A percentile compares a stretch with the other conserved stretches of the same genome.
Conservation (phyloP, 2,329 filamentous ascomycete species). For the Xylariaceae sp. region DNA sequence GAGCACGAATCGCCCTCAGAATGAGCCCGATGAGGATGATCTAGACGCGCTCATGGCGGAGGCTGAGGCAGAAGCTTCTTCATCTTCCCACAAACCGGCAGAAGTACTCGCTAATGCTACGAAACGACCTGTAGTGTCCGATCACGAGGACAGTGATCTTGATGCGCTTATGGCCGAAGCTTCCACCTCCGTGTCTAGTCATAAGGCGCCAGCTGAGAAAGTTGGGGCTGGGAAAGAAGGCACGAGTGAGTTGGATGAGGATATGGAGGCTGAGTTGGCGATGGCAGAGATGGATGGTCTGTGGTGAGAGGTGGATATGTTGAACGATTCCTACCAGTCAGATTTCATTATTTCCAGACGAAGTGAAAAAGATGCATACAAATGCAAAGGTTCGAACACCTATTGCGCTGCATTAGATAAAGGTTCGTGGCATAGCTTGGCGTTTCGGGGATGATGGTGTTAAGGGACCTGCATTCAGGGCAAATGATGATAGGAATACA, state of each 20-base stretch:
- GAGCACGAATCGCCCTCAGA: background rate
- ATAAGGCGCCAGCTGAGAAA: background rate
- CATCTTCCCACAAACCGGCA: background rate
- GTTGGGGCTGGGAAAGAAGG: background rate
- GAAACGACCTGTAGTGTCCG: too few relatives aligned
- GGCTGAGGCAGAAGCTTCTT: slow-evolving; percentile 8
- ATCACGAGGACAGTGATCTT: too few relatives aligned
- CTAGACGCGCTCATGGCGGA: slow-evolving; percentile 21
- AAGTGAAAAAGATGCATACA: too few relatives aligned
- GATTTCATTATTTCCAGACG: too few relatives aligned
- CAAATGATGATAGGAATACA: too few relatives aligned
- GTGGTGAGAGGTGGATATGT: slow-evolving; percentile 37
- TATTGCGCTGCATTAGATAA: too few relatives aligned
- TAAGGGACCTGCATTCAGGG: too few relatives aligned
- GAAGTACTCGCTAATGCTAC: too few relatives aligned
- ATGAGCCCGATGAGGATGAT: slow-evolving; percentile 16
- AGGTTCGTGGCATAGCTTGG: too few relatives aligned
- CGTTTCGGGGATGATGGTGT: too few relatives aligned
- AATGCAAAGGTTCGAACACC: too few relatives aligned
- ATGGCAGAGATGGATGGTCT: slow-evolving; percentile 48
- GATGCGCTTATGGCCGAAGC: background rate
- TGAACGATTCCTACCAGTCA: too few relatives aligned
- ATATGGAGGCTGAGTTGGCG: slow-evolving; percentile 19
- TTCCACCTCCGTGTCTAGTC: background rate
- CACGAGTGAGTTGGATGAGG: slow-evolving; percentile 2